Percentiles rank a stretch among this genome's conserved stretches.
These are phyloP conservation scores for Boeremia lycopersici DNA, from an alignment of 2,329 filamentous ascomycete genomes.

Conservation along the genomic window DNA sequence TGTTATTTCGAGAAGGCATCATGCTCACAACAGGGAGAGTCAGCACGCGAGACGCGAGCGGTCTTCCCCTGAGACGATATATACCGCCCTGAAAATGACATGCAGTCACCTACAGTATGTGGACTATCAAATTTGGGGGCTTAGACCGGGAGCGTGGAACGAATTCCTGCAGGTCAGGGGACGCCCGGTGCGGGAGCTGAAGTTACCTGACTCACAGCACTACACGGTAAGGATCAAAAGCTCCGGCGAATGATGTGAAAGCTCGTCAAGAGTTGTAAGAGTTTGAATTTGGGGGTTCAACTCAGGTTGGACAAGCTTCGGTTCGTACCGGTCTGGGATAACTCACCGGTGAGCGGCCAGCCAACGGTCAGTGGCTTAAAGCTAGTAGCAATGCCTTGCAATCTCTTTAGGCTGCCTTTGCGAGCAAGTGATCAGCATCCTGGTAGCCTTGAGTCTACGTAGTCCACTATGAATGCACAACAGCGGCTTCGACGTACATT, in stretches of 20 bases:
- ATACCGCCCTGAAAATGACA: conserved; percentile 25
- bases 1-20: conserved; percentile 29
- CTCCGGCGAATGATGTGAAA: conserved; percentile 27
- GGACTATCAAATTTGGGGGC: conserved; percentile 35
- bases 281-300: conserved; percentile 12
- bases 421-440: conserved; percentile 18
- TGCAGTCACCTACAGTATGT: conserved; percentile 12
- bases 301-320: conserved; percentile 22
- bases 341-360: conserved; percentile 38
- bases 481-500: conserved; percentile 22
- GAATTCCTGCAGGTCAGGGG: conserved; percentile 32
- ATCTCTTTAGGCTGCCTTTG: conserved; percentile 30
- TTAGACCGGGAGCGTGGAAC: conserved; percentile 37
- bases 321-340: conserved; percentile 17
- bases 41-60: conserved; percentile 23
- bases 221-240: conserved; percentile 25
- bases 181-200: conserved; percentile 33
- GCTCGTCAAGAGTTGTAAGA: conserved; percentile 14
- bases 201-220: conserved; percentile 38
- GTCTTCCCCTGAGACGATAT: conserved; percentile 34
- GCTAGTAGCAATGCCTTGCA: conserved; percentile 35
- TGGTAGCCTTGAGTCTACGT: neutral
- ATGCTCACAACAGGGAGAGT: conserved; percentile 21
- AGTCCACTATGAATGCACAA: neutral
- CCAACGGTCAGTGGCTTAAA: conserved; percentile 25